Conservation (phyloP, 129 eudicot species). For the Chrysanthemum lavandulifolium region DNA sequence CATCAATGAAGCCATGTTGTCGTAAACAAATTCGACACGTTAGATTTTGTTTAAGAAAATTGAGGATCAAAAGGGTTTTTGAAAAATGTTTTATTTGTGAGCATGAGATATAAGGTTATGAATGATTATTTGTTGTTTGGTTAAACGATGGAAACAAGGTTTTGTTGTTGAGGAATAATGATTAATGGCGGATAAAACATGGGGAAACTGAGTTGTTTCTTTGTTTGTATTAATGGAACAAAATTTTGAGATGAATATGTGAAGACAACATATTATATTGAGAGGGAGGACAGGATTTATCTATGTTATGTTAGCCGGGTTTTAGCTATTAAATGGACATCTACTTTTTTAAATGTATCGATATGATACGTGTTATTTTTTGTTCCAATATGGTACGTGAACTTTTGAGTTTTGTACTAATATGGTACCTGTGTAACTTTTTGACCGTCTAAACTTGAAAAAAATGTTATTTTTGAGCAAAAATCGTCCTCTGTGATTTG, state of each 20-base stretch:
- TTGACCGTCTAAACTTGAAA: too few relatives aligned
- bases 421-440: too few relatives aligned
- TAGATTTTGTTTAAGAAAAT: constrained; percentile 16
- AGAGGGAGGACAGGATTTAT: constrained; percentile 11
- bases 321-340: too few relatives aligned
- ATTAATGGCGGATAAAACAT: constrained; percentile 40
- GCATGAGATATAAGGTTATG: constrained; percentile 6
- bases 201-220: constrained; percentile 14
- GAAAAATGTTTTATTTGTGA: constrained; percentile 15
- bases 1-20: constrained; percentile 30
- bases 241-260: constrained; percentile 13
- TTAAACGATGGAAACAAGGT: constrained; percentile 35
- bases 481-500: too few relatives aligned
- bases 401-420: too few relatives aligned
- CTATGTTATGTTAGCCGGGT: too few relatives aligned
- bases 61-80: constrained; percentile 25
- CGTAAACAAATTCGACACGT: background rate
- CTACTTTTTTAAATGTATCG: too few relatives aligned
- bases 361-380: too few relatives aligned
- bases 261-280: background rate
- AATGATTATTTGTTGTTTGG: constrained; percentile 29
- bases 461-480: too few relatives aligned
- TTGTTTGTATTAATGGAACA: constrained; percentile 26
- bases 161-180: background rate
- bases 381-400: too few relatives aligned